A percentile compares a stretch with the other conserved stretches of the same genome.
These are phyloP conservation scores for Pleurotus ostreatus DNA, from an alignment of 768 basidiomycete species.

Conservation along the genomic window DNA sequence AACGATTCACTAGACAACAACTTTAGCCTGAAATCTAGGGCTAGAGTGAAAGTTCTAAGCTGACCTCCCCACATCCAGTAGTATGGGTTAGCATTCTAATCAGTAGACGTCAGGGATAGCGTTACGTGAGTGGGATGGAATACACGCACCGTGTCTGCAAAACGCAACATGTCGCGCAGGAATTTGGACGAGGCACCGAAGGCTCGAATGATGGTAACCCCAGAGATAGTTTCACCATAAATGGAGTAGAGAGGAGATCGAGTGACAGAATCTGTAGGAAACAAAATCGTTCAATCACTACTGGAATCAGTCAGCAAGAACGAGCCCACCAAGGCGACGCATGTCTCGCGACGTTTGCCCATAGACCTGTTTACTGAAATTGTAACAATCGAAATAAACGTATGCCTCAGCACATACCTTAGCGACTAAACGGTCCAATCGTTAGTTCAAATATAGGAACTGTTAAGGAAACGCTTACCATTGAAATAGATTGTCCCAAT, in stretches of 20 bases:
- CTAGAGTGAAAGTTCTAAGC: constrained; percentile 12
- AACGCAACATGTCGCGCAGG: constrained; percentile 77
- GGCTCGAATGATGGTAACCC: constrained; percentile 72
- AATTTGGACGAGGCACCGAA: constrained; percentile 90
- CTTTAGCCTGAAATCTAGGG: neutral
- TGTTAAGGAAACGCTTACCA: constrained; percentile 34
- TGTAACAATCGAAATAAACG: neutral
- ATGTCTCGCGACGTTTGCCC: constrained; percentile 87
- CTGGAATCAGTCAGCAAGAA: neutral
- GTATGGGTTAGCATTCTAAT: constrained; percentile 60
- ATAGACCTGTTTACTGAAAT: constrained; percentile 33
- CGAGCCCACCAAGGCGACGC: constrained; percentile 62
- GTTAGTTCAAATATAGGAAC: neutral
- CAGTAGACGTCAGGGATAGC: neutral
- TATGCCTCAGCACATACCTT: constrained; percentile 22
- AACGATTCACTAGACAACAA: constrained; percentile 66
- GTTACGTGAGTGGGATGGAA: neutral
- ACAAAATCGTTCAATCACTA: constrained; percentile 2
- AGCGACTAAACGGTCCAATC: constrained; percentile 24
- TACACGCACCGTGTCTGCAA: constrained; percentile 68
- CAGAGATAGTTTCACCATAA: constrained; percentile 56
- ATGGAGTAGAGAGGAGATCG: constrained; percentile 45
- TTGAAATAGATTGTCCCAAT: constrained; percentile 68
- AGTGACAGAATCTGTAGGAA: constrained; percentile 38
- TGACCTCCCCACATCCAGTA: constrained; percentile 91